Evolutionary conservation across 2,329 filamentous ascomycete species (phyloP), one percentile per base, ranked within the genome.

Genomic region (Pestalotiopsis sp.): DNA sequence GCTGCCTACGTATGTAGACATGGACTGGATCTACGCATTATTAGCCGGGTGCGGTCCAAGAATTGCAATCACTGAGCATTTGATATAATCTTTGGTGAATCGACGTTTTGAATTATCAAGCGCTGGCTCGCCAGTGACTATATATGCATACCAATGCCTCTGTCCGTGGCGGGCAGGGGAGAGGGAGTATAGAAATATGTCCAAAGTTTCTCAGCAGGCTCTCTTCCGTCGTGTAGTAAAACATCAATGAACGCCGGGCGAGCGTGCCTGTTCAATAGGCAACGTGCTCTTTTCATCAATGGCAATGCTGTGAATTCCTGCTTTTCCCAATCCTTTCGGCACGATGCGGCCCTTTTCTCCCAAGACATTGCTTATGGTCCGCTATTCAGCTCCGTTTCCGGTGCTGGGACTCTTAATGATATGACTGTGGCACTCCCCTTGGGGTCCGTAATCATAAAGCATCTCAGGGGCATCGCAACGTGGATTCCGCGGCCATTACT

Each of bases 171-270:
- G 7, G 45, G 20, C 45, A 9, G 45, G 17, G 45, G 45, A 9
- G 11, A 45, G 20, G 45, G 45, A n/a, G 20, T 52, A 52, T 52
- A 52, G 45, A 52, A 52, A 52, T 52, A n/a, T 52, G 45, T 52
- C 45, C 20, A 52, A 20, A 12, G 45, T 52, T 52, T 52, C 17
- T 52, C 45, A 52, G 45, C 45, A 52, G 45, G n/a, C 45, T 52
- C 14, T 52, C n/a, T 52, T 52, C 45, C 45, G 45, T 9, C 45
- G 45, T n/a, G 17, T 52, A 20, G 20, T 52, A 52, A 52, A n/a
- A 52, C 41, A 62, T 62, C 59, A 62, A 62, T 62, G 14, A 62
- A 62, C 59, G 59, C 59, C 59, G 59, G 11, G 9, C 31, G 36
- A 62, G 59, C 17, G 20, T 52, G 59, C 59, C 59, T 62, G 31